phyloP scores from a whole-genome alignment of 176 grass and related monocot genomes.

The Avena atlantica region DNA sequence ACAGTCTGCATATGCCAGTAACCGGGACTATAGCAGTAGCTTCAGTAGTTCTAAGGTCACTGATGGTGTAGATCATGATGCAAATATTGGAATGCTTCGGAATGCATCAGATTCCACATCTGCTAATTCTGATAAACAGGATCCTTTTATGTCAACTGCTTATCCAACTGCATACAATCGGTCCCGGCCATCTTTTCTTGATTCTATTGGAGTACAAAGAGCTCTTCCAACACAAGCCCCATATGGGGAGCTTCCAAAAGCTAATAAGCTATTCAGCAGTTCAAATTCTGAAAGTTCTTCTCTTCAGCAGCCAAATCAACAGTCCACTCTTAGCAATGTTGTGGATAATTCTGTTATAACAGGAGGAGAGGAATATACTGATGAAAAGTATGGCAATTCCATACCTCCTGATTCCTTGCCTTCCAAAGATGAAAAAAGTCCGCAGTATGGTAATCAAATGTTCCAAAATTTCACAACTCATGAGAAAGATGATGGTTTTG shows the following conservation, averaged over 20 bases:
- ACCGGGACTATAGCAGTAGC: conserved; percentile 31
- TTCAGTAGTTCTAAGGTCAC: conserved; percentile 40
- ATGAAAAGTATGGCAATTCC: conserved; percentile 55
- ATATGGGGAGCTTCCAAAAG: conserved; percentile 46
- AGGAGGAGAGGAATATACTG: conserved; percentile 48
- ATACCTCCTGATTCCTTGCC: conserved; percentile 37
- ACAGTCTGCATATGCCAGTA: conserved; percentile 42
- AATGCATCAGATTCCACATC: conserved; percentile 45
- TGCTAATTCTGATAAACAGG: conserved; percentile 56
- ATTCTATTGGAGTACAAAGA: conserved; percentile 80
- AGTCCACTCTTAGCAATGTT: conserved; percentile 38
- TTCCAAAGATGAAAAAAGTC: conserved; percentile 55
- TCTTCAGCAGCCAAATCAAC: conserved; percentile 48
- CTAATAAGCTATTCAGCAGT: conserved; percentile 46
- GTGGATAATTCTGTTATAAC: conserved; percentile 46
- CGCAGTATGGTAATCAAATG: conserved; percentile 40
- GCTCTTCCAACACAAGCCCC: conserved; percentile 48
- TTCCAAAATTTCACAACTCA: conserved; percentile 53
- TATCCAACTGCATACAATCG: conserved; percentile 63
- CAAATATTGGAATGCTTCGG: conserved; percentile 44
- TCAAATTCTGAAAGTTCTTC: conserved; percentile 52
- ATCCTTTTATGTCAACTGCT: conserved; percentile 56
- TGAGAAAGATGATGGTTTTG: conserved; percentile 86
- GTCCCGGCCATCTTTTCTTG: conserved; percentile 86
- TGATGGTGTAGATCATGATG: conserved; percentile 47